These are phyloP conservation scores for Rhizopogon vulgaris DNA, from an alignment of 768 basidiomycete genomes.

Conservation along the genomic window DNA sequence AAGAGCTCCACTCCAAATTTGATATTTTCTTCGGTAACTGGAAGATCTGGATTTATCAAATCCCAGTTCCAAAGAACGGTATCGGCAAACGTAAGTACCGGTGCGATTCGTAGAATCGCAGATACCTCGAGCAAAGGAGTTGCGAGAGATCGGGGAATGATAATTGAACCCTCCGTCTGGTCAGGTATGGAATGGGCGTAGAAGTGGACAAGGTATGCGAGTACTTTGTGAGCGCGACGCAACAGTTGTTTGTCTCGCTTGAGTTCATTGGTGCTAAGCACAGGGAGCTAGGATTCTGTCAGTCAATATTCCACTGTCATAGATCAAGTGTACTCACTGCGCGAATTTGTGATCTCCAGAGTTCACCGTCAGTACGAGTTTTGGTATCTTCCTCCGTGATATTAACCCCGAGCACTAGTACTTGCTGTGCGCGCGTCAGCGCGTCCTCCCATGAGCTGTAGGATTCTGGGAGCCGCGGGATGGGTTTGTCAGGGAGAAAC, in stretches of 20 bases:
- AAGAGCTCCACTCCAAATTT: slow-evolving; percentile 60
- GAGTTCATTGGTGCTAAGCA: slow-evolving; percentile 52
- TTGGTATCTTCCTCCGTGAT: slow-evolving; percentile 38
- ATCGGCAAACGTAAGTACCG: slow-evolving; percentile 92
- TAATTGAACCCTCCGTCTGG: slow-evolving; percentile 31
- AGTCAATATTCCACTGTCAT: slow-evolving; percentile 5
- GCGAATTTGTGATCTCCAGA: slow-evolving; percentile 61
- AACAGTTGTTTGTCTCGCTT: slow-evolving; percentile 51
- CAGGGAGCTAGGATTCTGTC: slow-evolving; percentile 53
- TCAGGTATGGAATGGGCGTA: slow-evolving; percentile 78
- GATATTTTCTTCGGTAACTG: slow-evolving; percentile 69
- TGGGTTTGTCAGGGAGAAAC: slow-evolving; percentile 71
- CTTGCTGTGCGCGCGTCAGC: slow-evolving; percentile 44
- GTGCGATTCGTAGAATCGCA: slow-evolving; percentile 74
- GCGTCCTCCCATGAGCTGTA: slow-evolving; percentile 72
- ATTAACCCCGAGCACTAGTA: slow-evolving; percentile 55
- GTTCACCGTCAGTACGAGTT: slow-evolving; percentile 50
- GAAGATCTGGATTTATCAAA: slow-evolving; percentile 46
- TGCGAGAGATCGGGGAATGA: slow-evolving; percentile 72
- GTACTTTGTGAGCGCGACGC: slow-evolving; percentile 83
- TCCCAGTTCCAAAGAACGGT: slow-evolving; percentile 94
- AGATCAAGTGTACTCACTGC: slow-evolving; percentile 41
- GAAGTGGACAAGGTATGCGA: slow-evolving; percentile 86
- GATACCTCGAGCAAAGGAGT: slow-evolving; percentile 77
- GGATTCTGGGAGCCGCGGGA: slow-evolving; percentile 45